Evolutionary conservation across 805 yeast genomes (phyloP).

Genomic region (Lachancea cidri): DNA sequence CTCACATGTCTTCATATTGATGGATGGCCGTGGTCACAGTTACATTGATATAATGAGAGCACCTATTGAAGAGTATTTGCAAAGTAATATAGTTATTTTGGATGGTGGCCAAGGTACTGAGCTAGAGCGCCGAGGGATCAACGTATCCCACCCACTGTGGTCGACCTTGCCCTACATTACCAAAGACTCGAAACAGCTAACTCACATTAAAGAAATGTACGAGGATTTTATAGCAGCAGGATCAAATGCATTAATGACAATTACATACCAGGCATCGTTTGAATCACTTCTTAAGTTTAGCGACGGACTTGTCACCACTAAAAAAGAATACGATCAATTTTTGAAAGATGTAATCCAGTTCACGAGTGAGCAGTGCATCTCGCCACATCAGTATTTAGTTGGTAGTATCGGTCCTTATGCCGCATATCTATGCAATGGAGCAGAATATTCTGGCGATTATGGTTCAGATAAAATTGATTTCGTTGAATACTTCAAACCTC

Average conservation of each 20-base stretch:
- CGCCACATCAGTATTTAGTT: constrained; percentile 1
- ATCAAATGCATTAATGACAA: constrained; percentile 45
- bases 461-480: constrained; percentile 22
- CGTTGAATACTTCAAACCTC: constrained; percentile 21
- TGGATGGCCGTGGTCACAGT: background rate
- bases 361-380: constrained; percentile 5
- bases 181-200: constrained; percentile 26
- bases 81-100: constrained; percentile 11
- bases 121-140: constrained; percentile 44
- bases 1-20: background rate
- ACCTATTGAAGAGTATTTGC: constrained; percentile 1
- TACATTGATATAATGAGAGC: constrained; percentile 1
- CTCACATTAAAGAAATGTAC: constrained; percentile 41
- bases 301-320: constrained; percentile 3
- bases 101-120: constrained; percentile 69
- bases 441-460: constrained; percentile 68
- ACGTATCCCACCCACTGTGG: constrained; percentile 52
- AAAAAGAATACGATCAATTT: constrained; percentile 7
- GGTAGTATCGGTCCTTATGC: constrained; percentile 76
- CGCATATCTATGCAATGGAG: constrained; percentile 43
- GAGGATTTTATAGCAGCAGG: constrained; percentile 45
- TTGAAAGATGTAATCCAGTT: constrained; percentile 8
- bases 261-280: constrained; percentile 52
- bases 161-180: constrained; percentile 47
- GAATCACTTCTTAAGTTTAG: constrained; percentile 30